Conservation (phyloP, 2,329 filamentous ascomycete genomes). For the Penicillium sp. region DNA sequence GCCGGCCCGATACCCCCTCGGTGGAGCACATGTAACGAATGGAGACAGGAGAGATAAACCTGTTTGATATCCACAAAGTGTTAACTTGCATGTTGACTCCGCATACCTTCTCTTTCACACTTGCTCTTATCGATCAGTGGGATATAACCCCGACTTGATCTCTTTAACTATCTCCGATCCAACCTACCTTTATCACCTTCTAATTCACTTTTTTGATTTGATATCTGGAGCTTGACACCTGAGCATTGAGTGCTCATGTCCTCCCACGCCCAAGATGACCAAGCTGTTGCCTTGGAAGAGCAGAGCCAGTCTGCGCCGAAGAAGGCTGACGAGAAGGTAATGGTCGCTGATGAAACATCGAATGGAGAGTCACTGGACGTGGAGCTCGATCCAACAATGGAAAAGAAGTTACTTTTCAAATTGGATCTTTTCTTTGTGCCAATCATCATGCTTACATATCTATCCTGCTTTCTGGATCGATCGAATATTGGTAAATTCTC, state of each 20-base stretch:
- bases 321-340: constrained; percentile 1
- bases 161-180: not conserved
- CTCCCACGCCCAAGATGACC: not conserved
- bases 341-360: constrained; percentile 8
- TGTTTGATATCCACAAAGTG: not conserved
- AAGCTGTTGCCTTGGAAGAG: constrained; percentile 4
- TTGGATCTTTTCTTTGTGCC: constrained; percentile 51
- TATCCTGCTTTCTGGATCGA: constrained; percentile 57
- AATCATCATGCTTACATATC: constrained; percentile 57
- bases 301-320: constrained; percentile 16
- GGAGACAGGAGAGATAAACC: not conserved
- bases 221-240: not conserved
- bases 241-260: not conserved
- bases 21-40: not conserved
- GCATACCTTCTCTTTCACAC: not conserved
- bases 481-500: constrained; percentile 48
- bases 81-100: constrained; percentile 4
- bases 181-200: not conserved
- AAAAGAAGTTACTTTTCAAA: constrained; percentile 49
- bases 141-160: not conserved
- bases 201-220: not conserved
- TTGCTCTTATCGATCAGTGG: not conserved
- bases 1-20: not conserved
- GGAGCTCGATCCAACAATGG: constrained; percentile 46
- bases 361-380: constrained; percentile 22